A percentile compares a stretch with the other conserved stretches of the same genome.
Conservation (phyloP, 805 yeast genomes). For the Jamesozyma hellenica region DNA sequence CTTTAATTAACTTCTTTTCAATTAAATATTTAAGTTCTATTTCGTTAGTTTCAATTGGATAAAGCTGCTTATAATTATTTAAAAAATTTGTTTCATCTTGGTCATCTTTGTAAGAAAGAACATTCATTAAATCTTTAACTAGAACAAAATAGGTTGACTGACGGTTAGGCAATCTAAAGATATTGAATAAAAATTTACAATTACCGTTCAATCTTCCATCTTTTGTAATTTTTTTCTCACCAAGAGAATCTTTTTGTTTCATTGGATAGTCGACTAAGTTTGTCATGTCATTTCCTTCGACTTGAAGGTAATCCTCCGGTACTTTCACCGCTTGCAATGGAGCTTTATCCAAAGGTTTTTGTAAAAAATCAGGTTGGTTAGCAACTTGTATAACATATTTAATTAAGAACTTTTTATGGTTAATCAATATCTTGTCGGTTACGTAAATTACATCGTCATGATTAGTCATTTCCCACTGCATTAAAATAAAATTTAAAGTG, state of each 20-base stretch:
- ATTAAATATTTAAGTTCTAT: slow-evolving; percentile 32
- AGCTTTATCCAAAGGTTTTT: slow-evolving; percentile 13
- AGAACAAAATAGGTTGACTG: slow-evolving; percentile 33
- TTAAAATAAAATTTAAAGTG: too few species aligned
- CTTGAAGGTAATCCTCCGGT: slow-evolving; percentile 13
- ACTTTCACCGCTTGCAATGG: slow-evolving; percentile 15
- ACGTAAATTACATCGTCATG: not conserved
- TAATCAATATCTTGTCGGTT: not conserved
- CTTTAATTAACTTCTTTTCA: slow-evolving; percentile 21
- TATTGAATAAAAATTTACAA: slow-evolving; percentile 32
- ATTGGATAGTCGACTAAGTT: slow-evolving; percentile 10
- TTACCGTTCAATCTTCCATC: slow-evolving; percentile 33
- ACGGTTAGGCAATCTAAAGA: slow-evolving; percentile 33
- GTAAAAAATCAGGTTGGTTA: slow-evolving; percentile 12
- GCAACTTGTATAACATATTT: slow-evolving; percentile 16
- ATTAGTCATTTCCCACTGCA: too few species aligned
- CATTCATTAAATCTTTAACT: slow-evolving; percentile 28
- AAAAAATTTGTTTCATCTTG: slow-evolving; percentile 29
- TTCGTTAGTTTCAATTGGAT: slow-evolving; percentile 30
- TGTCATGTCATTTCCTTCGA: slow-evolving; percentile 3
- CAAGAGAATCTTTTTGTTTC: slow-evolving; percentile 31
- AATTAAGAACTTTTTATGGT: slow-evolving; percentile 18
- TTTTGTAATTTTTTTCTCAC: slow-evolving; percentile 36
- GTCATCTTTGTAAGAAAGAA: slow-evolving; percentile 29
- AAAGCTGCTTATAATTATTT: slow-evolving; percentile 31